These are phyloP conservation scores for Tephrocybe rancida DNA, from an alignment of 768 basidiomycete genomes.

Conservation along the genomic window DNA sequence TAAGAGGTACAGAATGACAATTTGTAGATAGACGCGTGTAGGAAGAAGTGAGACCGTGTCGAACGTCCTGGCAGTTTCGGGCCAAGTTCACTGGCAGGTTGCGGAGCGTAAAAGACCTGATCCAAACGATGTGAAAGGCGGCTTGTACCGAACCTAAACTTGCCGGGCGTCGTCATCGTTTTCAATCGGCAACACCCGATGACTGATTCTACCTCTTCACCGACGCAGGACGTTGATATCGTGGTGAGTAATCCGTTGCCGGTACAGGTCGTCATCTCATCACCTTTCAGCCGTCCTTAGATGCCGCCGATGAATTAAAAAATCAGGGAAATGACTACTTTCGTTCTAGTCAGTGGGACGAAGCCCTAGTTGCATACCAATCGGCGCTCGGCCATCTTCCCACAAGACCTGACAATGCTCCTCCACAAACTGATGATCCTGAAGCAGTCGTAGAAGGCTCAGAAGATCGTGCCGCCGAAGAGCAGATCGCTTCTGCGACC, in stretches of 20 bases:
- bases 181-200: constrained; percentile 13
- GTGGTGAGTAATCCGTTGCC: constrained; percentile 8
- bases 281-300: constrained; percentile 41
- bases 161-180: constrained; percentile 4
- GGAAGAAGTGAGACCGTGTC: too few relatives aligned
- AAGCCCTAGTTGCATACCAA: constrained; percentile 72
- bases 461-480: constrained; percentile 9
- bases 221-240: not conserved
- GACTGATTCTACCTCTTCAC: constrained; percentile 13
- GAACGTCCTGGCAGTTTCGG: too few relatives aligned
- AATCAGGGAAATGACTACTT: constrained; percentile 76
- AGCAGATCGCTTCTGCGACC: constrained; percentile 20
- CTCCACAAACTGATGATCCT: constrained; percentile 18
- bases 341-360: constrained; percentile 62
- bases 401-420: constrained; percentile 17
- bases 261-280: constrained; percentile 5
- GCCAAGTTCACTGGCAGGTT: too few relatives aligned
- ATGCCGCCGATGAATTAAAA: constrained; percentile 65
- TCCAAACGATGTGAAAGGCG: too few relatives aligned
- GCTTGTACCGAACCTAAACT: not conserved
- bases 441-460: constrained; percentile 22
- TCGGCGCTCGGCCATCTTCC: constrained; percentile 67
- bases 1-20: too few relatives aligned
- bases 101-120: too few relatives aligned
- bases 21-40: too few relatives aligned